Evolutionary conservation across 306 rosid genomes (phyloP).

Genomic region (Inga laurina): DNA sequence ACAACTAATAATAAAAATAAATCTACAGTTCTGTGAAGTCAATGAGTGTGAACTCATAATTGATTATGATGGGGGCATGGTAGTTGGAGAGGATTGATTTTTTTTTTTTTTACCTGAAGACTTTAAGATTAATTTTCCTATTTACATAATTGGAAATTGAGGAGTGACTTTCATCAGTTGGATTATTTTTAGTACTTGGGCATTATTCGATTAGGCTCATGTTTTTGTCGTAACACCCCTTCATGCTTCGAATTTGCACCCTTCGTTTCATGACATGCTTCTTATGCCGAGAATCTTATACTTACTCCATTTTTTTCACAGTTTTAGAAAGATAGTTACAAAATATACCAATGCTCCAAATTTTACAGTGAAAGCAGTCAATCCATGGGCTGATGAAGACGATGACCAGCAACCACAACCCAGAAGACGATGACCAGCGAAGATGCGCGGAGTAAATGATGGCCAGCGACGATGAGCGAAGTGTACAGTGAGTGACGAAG

Average conservation of each 20-base stretch:
- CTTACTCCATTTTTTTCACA: too few species aligned
- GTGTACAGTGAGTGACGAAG: too few species aligned
- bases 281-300: too few species aligned
- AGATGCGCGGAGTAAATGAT: too few species aligned
- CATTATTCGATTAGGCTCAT: background rate
- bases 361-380: too few species aligned
- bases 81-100: constrained; percentile 32
- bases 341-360: too few species aligned
- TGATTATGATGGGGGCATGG: constrained; percentile 44
- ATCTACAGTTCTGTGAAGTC: background rate
- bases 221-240: background rate
- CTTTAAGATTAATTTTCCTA: background rate
- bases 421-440: too few species aligned
- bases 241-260: too few species aligned
- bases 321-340: too few species aligned
- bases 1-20: background rate
- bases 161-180: background rate
- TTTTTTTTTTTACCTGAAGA: background rate
- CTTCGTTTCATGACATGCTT: background rate
- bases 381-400: too few species aligned
- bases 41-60: constrained; percentile 46
- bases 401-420: too few species aligned
- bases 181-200: background rate
- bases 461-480: too few species aligned
- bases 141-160: background rate